These are phyloP conservation scores for Penicillium sp. DNA, from an alignment of 2,329 filamentous ascomycete species.

Conservation along the genomic window DNA sequence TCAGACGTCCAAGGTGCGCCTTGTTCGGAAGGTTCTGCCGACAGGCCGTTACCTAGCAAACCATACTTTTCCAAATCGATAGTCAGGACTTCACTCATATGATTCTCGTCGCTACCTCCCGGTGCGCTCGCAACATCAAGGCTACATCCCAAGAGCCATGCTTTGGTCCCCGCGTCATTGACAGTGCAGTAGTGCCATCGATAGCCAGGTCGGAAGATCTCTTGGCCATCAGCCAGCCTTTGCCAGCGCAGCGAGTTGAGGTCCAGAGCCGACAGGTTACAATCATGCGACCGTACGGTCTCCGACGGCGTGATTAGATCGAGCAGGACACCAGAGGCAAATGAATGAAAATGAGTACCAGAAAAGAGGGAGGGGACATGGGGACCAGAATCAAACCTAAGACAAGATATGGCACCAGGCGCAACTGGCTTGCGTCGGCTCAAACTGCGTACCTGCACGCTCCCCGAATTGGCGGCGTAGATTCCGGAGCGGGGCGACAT, in stretches of 20 bases:
- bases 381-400: slow-evolving; percentile 84
- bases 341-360: slow-evolving; percentile 92
- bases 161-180: slow-evolving; percentile 91
- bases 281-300: slow-evolving; percentile 81
- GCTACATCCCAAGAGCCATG: slow-evolving; percentile 92
- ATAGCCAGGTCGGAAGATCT: slow-evolving; percentile 88
- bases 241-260: slow-evolving; percentile 87
- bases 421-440: slow-evolving; percentile 57
- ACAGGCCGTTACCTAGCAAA: slow-evolving; percentile 75
- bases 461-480: slow-evolving; percentile 72
- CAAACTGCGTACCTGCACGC: slow-evolving; percentile 55
- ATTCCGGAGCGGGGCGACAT: slow-evolving; percentile 39
- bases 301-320: slow-evolving; percentile 93
- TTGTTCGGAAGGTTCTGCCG: slow-evolving; percentile 52
- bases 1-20: slow-evolving; percentile 52
- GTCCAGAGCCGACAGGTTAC: slow-evolving; percentile 85
- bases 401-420: slow-evolving; percentile 81
- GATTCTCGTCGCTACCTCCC: slow-evolving; percentile 76
- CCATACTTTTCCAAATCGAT: slow-evolving; percentile 91
- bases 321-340: slow-evolving; percentile 85
- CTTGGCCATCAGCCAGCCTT: slow-evolving; percentile 87
- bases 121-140: slow-evolving; percentile 68
- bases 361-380: slow-evolving; percentile 85
- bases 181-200: slow-evolving; percentile 98
- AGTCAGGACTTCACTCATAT: slow-evolving; percentile 89